Conservation (phyloP, 257 asterid species). For the Solanum appendiculatum region DNA sequence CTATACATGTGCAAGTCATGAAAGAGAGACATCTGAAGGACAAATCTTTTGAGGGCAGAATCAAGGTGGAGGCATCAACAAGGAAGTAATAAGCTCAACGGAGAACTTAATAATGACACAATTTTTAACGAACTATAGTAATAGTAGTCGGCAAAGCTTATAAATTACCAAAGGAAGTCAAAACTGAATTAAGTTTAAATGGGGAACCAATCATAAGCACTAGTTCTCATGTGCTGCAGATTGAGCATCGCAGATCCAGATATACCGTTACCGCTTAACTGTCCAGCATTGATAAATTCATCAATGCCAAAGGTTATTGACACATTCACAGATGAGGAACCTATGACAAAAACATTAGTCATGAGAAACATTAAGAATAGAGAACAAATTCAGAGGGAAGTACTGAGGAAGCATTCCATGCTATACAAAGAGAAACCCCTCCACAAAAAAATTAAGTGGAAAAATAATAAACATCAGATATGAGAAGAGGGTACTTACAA, state of each 20-base stretch:
- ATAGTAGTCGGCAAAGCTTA: neutral
- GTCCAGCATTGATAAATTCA: constrained; percentile 57
- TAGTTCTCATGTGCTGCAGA: neutral
- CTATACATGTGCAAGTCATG: neutral
- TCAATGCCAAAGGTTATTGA: constrained; percentile 67
- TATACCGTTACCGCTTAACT: constrained; percentile 54
- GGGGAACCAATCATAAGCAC: constrained; percentile 13
- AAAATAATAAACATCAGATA: neutral
- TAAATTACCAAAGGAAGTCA: neutral
- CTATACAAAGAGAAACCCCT: neutral
- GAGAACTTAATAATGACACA: neutral
- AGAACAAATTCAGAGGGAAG: neutral
- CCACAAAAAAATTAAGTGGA: too few relatives aligned
- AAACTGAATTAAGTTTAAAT: constrained; percentile 1
- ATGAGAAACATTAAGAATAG: neutral
- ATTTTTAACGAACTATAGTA: neutral
- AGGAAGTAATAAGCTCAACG: neutral
- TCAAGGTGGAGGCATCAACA: neutral
- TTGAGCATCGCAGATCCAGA: constrained; percentile 7
- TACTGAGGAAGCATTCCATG: neutral
- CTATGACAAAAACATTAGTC: constrained; percentile 19
- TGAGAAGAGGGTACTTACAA: constrained; percentile 23
- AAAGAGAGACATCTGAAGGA: neutral
- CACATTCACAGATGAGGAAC: constrained; percentile 76
- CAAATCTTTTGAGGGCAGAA: neutral